A percentile compares a stretch with the other conserved stretches of the same genome.
Evolutionary conservation across 2,329 filamentous ascomycete genomes (phyloP).

Genomic region (Helicocarpus griseus): DNA sequence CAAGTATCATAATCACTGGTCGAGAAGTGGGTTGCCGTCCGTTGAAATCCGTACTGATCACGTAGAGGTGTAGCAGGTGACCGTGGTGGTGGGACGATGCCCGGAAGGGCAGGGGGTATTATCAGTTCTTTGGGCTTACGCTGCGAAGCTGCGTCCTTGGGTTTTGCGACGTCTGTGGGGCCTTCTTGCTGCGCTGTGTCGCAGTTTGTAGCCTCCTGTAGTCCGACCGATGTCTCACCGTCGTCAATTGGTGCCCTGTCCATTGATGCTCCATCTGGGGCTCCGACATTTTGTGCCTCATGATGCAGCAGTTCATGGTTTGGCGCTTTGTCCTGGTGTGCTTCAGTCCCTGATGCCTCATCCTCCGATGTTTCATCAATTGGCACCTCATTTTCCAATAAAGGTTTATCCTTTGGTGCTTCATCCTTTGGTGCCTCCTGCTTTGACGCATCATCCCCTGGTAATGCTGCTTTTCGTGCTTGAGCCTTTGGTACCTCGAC

Average conservation of each 20-base stretch:
- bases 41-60: slow-evolving; percentile 88
- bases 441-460: background rate
- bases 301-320: too few relatives aligned
- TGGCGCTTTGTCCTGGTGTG: too few relatives aligned
- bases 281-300: too few relatives aligned
- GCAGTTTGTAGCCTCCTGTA: background rate
- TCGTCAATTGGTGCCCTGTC: background rate
- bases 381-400: too few relatives aligned
- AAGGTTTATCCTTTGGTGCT: too few relatives aligned
- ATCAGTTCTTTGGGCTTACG: slow-evolving; percentile 5
- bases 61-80: slow-evolving; percentile 36
- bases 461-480: too few relatives aligned
- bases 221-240: background rate
- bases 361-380: background rate
- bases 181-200: slow-evolving; percentile 8
- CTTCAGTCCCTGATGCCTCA: background rate
- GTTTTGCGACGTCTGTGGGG: slow-evolving; percentile 10
- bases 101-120: slow-evolving; percentile 20
- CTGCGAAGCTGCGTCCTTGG: background rate
- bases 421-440: background rate
- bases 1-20: slow-evolving; percentile 71
- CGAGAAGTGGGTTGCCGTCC: slow-evolving; percentile 69
- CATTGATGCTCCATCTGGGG: background rate
- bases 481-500: background rate
- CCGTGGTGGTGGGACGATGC: slow-evolving; percentile 30